Evolutionary conservation across 2,329 filamentous ascomycete genomes (phyloP).

Genomic region (Trichoderma simmonsii): DNA sequence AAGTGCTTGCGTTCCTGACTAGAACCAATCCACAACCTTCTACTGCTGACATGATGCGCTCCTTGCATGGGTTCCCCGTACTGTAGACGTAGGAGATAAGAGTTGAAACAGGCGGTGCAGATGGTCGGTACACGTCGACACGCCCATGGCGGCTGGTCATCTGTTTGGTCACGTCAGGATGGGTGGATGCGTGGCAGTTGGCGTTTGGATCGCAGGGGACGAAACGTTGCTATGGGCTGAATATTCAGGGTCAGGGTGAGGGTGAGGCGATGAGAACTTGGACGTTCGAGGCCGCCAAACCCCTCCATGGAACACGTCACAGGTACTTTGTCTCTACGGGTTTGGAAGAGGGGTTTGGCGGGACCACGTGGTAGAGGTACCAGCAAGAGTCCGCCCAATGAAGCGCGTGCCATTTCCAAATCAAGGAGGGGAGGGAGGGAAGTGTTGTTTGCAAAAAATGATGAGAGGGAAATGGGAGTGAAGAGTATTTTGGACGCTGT

Average conservation of each 20-base stretch:
- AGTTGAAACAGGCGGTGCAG: conserved; percentile 6
- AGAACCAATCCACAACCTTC: conserved; percentile 8
- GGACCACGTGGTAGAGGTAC: conserved; percentile 8
- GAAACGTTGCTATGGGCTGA: background rate
- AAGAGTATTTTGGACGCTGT: background rate
- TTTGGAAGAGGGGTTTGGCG: conserved; percentile 1
- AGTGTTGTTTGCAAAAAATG: background rate
- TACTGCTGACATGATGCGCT: background rate
- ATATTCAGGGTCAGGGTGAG: background rate
- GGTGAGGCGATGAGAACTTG: conserved; percentile 18
- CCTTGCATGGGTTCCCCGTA: background rate
- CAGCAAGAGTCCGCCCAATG: background rate
- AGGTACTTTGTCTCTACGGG: background rate
- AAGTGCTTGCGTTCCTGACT: conserved; percentile 7
- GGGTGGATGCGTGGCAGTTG: background rate
- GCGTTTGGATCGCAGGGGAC: conserved; percentile 13
- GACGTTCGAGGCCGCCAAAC: conserved; percentile 15
- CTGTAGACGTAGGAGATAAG: background rate
- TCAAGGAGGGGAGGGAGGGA: background rate
- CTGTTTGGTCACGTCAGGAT: background rate
- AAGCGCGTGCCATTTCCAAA: background rate
- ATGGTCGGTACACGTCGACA: background rate
- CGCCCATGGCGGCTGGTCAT: background rate
- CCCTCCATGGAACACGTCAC: conserved; percentile 17
- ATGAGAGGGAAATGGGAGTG: background rate